Evolutionary conservation across 768 basidiomycete genomes (phyloP), one percentile per base, ranked within the genome.

Genomic region (Tulasnella sp.): DNA sequence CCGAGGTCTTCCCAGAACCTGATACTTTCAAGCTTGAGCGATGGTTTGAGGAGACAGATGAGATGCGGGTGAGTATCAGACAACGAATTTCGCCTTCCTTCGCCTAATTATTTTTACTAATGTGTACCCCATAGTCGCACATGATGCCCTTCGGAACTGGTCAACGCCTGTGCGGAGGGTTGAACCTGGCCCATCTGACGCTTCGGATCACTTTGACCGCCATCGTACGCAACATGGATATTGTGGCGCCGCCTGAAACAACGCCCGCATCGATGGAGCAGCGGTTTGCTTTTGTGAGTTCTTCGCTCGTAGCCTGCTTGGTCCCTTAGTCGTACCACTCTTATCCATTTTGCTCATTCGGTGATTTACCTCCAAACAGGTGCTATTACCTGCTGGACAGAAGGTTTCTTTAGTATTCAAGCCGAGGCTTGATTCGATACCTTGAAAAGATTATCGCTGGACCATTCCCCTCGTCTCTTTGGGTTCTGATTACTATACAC

Each of bases 21-120:
- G 80, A 88, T 56, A 79, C 75, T 3, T 90, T 92, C 70, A 73
- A 83, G 29, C 88, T 87, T 17, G 87, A 89, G 64, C 81, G 88
- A 47, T 90, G 88, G 88, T 75, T 88, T 9, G 67, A 74, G 27
- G 76, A 75, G 58, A 59, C 58, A 3, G 58, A 59, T 30, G 58
- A 59, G 23, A 59, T 59, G 58, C 11, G 58, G 29, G 58, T 59
- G 50, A 13, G 58, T 59, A 30, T 3, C 15, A 38, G 15, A n/a
- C n/a, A n/a, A n/a, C n/a, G n/a, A n/a, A n/a, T n/a, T n/a, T n/a
- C n/a, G n/a, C n/a, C n/a, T n/a, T n/a, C n/a, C n/a, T n/a, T n/a
- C n/a, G n/a, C n/a, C n/a, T n/a, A n/a, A n/a, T n/a, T n/a, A n/a
- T n/a, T n/a, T n/a, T n/a, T n/a, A n/a, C n/a, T n/a, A n/a, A n/a